Evolutionary conservation across 2,329 filamentous ascomycete genomes (phyloP), one percentile per base, ranked within the genome.

Genomic region (Talaromyces sp.): DNA sequence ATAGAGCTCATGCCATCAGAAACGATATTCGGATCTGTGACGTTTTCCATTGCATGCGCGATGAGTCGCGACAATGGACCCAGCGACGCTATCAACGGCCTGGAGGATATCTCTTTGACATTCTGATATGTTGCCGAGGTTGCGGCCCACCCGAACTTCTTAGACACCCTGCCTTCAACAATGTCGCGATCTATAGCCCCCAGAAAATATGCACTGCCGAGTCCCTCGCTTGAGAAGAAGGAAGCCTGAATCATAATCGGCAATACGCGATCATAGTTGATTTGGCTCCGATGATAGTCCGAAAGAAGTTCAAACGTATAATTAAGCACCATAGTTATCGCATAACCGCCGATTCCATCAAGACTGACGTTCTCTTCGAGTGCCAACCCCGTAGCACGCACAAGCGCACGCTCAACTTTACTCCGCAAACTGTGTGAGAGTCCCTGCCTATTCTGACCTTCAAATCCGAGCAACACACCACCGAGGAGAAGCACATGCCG

Each of bases 401-500:
- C 88, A 39, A 96, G 84, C 1, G 90, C 91, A 19, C 84, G 82
- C 73, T 94, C 90, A 0, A 96, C 81, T 49, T 86, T 91, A 39
- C 81, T 84, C 54, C 89, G 84, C 74, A 94, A 82, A 60, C 83
- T 77, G 37, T 82, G 78, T 5, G 89, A 86, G n/a, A 93, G 77
- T n/a, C 86, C 85, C 66, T 85, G 84, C 54, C 87, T 80, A 47
- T 88, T 85, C 67, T 86, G 83, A 17, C 84, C 82, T 69, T 90
- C 89, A 73, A 93, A 89, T 9, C 91, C 92, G 73, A 94, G 85
- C 65, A 97, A 78, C 25, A 96, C 81, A 3, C 92, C 93, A 0
- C 89, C 88, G 9, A 97, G 84, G 5, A 93, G 85, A n/a, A 97
- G 81, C 35, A 93, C 78, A 76, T 97, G 93, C 75, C 92, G 89